A percentile compares a stretch with the other conserved stretches of the same genome.
Evolutionary conservation across 176 grass and related monocot species (phyloP).

Genomic region (Eremochloa ophiuroides): DNA sequence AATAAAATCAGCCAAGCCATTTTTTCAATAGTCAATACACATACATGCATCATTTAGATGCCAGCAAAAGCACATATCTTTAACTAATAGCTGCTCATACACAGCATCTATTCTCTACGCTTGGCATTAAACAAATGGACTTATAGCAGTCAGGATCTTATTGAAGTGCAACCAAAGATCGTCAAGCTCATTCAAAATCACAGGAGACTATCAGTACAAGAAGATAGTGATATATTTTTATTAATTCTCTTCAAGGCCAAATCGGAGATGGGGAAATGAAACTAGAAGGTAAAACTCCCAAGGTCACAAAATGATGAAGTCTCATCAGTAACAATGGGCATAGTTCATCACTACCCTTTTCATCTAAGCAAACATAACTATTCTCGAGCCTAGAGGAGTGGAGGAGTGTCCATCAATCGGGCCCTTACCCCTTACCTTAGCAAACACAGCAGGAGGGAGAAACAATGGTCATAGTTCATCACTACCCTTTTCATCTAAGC

Average conservation of each 20-base stretch:
- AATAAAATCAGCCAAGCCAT: neutral
- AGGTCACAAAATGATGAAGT: neutral
- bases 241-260: too few relatives aligned
- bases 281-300: neutral
- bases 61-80: neutral
- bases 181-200: neutral
- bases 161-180: neutral
- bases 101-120: neutral
- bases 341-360: neutral
- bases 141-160: neutral
- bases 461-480: too few relatives aligned
- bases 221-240: neutral
- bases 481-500: neutral
- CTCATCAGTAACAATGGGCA: neutral
- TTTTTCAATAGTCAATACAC: neutral
- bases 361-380: neutral
- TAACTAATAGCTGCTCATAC: neutral
- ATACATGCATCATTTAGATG: neutral
- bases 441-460: conserved; percentile 91
- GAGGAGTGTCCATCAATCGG: neutral
- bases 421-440: conserved; percentile 63
- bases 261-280: neutral
- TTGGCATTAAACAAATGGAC: neutral
- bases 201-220: neutral
- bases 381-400: neutral